These are phyloP conservation scores for Aspergillus pseudonomiae DNA, from an alignment of 2,329 filamentous ascomycete genomes.

Conservation along the genomic window DNA sequence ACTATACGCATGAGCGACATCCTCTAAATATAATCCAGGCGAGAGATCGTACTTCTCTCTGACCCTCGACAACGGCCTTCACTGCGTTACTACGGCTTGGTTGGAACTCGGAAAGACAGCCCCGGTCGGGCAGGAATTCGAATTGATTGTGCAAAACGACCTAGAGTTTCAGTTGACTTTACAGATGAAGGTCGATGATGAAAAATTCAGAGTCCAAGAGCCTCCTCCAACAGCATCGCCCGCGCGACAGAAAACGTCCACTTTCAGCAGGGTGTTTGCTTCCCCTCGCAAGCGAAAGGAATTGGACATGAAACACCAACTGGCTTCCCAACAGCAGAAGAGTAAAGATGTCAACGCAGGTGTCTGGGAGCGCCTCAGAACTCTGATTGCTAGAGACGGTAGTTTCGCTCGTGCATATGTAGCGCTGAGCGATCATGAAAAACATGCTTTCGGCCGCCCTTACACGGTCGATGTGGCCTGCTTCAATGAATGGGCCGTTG, in stretches of 20 bases:
- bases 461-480: slow-evolving; percentile 87
- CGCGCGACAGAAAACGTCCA: slow-evolving; percentile 77
- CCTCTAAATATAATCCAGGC: slow-evolving; percentile 54
- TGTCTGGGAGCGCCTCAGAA: slow-evolving; percentile 82
- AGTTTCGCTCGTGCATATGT: slow-evolving; percentile 95
- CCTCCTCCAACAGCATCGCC: slow-evolving; percentile 53
- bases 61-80: slow-evolving; percentile 95
- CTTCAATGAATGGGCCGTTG: slow-evolving; percentile 98
- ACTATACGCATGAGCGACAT: neutral
- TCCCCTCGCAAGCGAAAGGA: slow-evolving; percentile 98
- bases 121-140: slow-evolving; percentile 96
- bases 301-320: slow-evolving; percentile 78
- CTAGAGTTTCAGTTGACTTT: slow-evolving; percentile 98
- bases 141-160: slow-evolving; percentile 94
- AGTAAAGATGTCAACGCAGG: slow-evolving; percentile 58
- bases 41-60: slow-evolving; percentile 94
- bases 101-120: slow-evolving; percentile 88
- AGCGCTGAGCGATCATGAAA: slow-evolving; percentile 89
- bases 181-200: slow-evolving; percentile 90
- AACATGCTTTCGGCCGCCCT: slow-evolving; percentile 82
- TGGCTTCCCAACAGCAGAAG: slow-evolving; percentile 78
- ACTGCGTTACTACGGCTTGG: slow-evolving; percentile 96
- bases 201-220: slow-evolving; percentile 58
- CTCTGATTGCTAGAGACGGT: slow-evolving; percentile 84
- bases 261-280: slow-evolving; percentile 88